Evolutionary conservation across 371 early-diverging fungal genomes (phyloP).

Genomic region (Lichtheimia hyalospora): DNA sequence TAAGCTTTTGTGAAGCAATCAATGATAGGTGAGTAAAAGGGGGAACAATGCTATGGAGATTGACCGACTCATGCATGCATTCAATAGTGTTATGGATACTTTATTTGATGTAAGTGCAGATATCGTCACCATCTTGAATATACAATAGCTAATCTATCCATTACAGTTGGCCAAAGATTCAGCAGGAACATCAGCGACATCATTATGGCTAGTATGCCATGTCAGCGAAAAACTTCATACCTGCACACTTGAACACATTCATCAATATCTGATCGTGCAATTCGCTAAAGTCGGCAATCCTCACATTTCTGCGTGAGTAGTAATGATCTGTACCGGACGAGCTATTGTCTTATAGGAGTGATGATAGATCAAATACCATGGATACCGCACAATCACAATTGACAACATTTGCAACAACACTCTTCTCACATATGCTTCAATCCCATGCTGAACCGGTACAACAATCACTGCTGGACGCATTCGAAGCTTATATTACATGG

Average conservation of each 20-base stretch:
- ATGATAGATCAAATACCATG: neutral
- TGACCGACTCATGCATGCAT: neutral
- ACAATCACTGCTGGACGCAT: too few species aligned
- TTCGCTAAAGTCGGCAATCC: conserved; percentile 29
- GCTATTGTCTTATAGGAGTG: neutral
- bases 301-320: conserved; percentile 10
- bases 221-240: conserved; percentile 28
- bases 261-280: conserved; percentile 24
- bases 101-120: conserved; percentile 12
- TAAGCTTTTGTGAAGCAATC: conserved; percentile 32
- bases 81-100: conserved; percentile 3
- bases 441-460: too few species aligned
- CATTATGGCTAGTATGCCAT: conserved; percentile 29
- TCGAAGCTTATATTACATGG: too few species aligned
- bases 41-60: too few species aligned
- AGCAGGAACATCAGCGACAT: conserved; percentile 11
- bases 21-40: conserved; percentile 15
- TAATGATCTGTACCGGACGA: neutral
- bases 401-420: conserved; percentile 9
- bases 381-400: conserved; percentile 14
- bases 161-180: conserved; percentile 11
- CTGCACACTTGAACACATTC: conserved; percentile 22
- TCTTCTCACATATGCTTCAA: conserved; percentile 23
- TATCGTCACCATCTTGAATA: neutral
- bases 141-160: neutral